Base-by-base conservation (phyloP, 225 moss, liverwort and hornwort genomes). In the Thuidium tamariscinum region DNA sequence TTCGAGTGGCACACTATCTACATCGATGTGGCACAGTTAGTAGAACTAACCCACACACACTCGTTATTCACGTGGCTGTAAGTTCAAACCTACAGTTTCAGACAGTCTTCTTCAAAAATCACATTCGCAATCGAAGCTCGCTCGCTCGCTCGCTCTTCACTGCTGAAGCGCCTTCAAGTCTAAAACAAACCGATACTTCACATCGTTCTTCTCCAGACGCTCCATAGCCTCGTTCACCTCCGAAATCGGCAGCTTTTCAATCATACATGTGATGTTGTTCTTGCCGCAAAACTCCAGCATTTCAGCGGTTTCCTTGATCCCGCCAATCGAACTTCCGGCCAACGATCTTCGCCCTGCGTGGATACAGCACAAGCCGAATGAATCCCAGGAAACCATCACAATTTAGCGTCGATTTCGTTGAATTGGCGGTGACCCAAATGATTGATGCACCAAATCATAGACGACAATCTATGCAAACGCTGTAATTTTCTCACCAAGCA, bases 221-320 rank as follows among this genome's bases (percentile, higher is more conserved):
- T 88, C 87, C 69, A 94, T 62, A 2, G 94, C 94, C 30, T 51
- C 25, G 75, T 95, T 95, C 12, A 85, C 63, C 25, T 94, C 88
- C 7, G 86, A 66, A 12, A 92, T 57, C 16, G 94, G 89, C 26
- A 95, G 6, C 4, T 79, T 92, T 90, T 95, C 95, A 18, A 94
- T 52, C 82, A 82, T 68, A 59, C 92, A 93, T 4, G 89, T 49
- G 51, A 95, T 92, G 65, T 93, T 89, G 77, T 94, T 81, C 81
- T 92, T 86, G 16, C 92, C 91, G 21, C 92, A 94, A 34, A 90
- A 95, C 49, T 95, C 92, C 37, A 94, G 80, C 94, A 95, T 95
- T 63, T 95, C 94, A 19, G 88, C 90, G 0, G 93, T 95, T 77
- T 95, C 94, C 41, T 84, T 48, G 4, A 94, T 80, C 32, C 94